Evolutionary conservation across 257 asterid genomes (phyloP).

Genomic region (Solanum chmielewskii): DNA sequence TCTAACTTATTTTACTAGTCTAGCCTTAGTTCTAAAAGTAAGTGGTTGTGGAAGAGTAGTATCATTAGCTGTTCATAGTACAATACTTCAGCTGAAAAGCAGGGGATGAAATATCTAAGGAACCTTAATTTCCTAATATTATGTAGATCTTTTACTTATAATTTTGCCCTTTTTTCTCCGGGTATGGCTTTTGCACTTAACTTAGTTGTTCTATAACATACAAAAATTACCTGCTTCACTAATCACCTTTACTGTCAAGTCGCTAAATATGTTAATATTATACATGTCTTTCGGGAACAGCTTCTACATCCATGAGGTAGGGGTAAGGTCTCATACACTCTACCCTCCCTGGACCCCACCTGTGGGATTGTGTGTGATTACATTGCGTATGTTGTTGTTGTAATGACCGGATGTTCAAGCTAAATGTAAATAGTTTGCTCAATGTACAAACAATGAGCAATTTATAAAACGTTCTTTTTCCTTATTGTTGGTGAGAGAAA

Average conservation of each 20-base stretch:
- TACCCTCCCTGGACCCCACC: not conserved
- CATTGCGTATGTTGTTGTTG: not conserved
- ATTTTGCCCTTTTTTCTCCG: not conserved
- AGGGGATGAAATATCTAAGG: not conserved
- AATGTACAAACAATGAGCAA: not conserved
- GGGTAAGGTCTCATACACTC: not conserved
- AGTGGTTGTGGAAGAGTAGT: not conserved
- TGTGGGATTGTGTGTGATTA: not conserved
- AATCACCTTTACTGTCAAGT: not conserved
- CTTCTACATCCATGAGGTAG: not conserved
- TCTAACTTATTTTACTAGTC: not conserved
- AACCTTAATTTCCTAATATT: not conserved
- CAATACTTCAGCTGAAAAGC: not conserved
- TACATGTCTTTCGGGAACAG: not conserved
- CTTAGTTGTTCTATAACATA: not conserved
- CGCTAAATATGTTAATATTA: not conserved
- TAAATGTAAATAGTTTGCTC: not conserved
- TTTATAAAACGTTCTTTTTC: not conserved
- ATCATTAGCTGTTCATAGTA: not conserved
- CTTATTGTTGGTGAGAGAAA: not conserved
- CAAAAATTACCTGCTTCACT: not conserved
- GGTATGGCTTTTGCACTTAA: not conserved
- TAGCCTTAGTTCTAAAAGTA: not conserved
- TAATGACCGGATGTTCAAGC: not conserved
- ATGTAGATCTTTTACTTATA: not conserved